These are phyloP conservation scores for Petrea volubilis DNA, from an alignment of 257 asterid species.

Conservation along the genomic window DNA sequence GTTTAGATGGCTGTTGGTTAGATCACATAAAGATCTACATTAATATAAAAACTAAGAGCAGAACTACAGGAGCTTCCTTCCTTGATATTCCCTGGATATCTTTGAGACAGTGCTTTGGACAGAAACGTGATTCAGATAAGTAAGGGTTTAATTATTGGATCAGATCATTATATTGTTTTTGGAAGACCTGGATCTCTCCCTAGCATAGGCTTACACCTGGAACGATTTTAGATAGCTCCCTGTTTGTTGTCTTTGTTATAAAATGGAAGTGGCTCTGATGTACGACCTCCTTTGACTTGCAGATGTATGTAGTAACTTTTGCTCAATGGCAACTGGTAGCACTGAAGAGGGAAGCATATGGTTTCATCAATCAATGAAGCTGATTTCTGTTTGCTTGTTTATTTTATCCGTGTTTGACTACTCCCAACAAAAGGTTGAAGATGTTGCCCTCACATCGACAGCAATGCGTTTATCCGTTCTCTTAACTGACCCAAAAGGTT, in stretches of 20 bases:
- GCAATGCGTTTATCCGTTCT: constrained; percentile 90
- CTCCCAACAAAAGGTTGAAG: constrained; percentile 41
- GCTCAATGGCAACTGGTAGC: constrained; percentile 71
- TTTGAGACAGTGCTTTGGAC: neutral
- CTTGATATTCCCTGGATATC: neutral
- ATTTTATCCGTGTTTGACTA: constrained; percentile 63
- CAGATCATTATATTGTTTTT: neutral
- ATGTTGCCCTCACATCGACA: constrained; percentile 55
- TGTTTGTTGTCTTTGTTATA: neutral
- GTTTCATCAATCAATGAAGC: constrained; percentile 78
- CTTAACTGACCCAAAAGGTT: constrained; percentile 82
- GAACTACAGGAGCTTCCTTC: neutral
- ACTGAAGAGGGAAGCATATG: constrained; percentile 73
- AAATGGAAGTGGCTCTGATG: constrained; percentile 25
- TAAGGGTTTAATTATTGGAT: neutral
- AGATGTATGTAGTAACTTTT: constrained; percentile 64
- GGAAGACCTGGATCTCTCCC: neutral
- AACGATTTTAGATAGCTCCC: neutral
- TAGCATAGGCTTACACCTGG: neutral
- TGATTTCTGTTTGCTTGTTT: constrained; percentile 69
- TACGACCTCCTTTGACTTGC: constrained; percentile 31
- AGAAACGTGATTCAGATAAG: neutral
- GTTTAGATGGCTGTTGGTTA: neutral
- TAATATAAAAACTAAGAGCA: neutral
- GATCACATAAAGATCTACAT: neutral